Evolutionary conservation across 495 filamentous ascomycete species (phyloP), one percentile per base, ranked within the genome.

Genomic region (Penicillium soppii): DNA sequence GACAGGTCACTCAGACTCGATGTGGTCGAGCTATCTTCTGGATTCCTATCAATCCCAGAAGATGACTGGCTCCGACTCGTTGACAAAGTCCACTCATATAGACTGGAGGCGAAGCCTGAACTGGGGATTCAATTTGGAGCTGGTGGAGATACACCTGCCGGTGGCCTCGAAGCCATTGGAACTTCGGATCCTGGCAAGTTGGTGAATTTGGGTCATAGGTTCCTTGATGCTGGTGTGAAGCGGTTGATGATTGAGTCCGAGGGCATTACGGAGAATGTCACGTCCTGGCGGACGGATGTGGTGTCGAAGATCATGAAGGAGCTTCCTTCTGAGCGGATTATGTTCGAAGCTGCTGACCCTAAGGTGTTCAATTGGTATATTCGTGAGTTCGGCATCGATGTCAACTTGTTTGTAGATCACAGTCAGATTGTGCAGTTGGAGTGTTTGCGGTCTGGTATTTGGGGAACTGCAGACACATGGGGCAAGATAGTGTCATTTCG

Each of bases 261-360:
- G 59, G 81, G 79, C 0, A 83, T 83, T 54, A 83, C 81, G 5
- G 80, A 82, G 68, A 83, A 82, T 52, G 78, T 83, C 8, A 68
- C 60, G 38, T 62, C 65, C 15, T 83, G 81, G 82, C 64, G 77
- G 30, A 83, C 79, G 2, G 79, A 83, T 51, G 79, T 83, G 13
- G 75, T 83, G 4, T 74, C 74, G n/a, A 63, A 57, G 21, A 79
- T 82, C 40, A 67, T 82, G 64, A 74, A 75, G 40, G 77, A 78
- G 46, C 52, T 85, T 17, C 79, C 78, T 1, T 47, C 67, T 9
- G 80, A 82, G 53, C 72, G 70, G 0, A 78, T 84, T 40, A 84
- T 85, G 80, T 83, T 83, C 61, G 80, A 85, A 58, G 80, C 81
- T 20, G 81, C 80, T 2, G 80, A 83, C 43, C 78, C 80, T 2